A percentile compares a stretch with the other conserved stretches of the same genome.
Conservation (phyloP, 2,329 filamentous ascomycete genomes). For the Phialophora verrucosa region DNA sequence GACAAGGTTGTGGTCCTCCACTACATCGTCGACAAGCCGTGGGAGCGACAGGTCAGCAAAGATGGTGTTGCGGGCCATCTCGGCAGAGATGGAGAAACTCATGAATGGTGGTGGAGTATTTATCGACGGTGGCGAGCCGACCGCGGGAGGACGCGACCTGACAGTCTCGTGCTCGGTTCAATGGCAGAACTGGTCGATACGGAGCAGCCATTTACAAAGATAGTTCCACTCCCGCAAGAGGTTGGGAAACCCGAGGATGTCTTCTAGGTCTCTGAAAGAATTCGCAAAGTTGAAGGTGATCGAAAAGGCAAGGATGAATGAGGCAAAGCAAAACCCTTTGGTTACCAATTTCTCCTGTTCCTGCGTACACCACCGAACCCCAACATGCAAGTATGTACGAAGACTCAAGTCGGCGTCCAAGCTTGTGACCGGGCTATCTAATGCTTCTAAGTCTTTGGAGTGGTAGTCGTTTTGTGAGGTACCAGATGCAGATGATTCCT, state of each 20-base stretch:
- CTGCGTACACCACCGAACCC: not conserved
- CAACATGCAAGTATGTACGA: not conserved
- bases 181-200: conserved; percentile 32
- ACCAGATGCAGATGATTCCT: not conserved
- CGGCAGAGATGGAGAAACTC: conserved; percentile 58
- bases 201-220: conserved; percentile 31
- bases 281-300: not conserved
- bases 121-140: conserved; percentile 49
- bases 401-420: not conserved
- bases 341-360: not conserved
- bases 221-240: conserved; percentile 29
- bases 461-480: not conserved
- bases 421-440: not conserved
- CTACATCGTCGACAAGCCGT: conserved; percentile 64
- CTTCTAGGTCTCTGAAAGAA: not conserved
- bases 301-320: not conserved
- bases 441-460: not conserved
- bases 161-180: conserved; percentile 11
- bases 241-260: conserved; percentile 36
- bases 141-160: conserved; percentile 23
- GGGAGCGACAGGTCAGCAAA: conserved; percentile 51
- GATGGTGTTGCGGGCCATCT: conserved; percentile 56
- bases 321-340: not conserved
- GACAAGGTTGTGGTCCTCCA: conserved; percentile 56
- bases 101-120: conserved; percentile 60